These are phyloP conservation scores for Scalesia atractyloides DNA, from an alignment of 129 eudicot species.

Conservation along the genomic window DNA sequence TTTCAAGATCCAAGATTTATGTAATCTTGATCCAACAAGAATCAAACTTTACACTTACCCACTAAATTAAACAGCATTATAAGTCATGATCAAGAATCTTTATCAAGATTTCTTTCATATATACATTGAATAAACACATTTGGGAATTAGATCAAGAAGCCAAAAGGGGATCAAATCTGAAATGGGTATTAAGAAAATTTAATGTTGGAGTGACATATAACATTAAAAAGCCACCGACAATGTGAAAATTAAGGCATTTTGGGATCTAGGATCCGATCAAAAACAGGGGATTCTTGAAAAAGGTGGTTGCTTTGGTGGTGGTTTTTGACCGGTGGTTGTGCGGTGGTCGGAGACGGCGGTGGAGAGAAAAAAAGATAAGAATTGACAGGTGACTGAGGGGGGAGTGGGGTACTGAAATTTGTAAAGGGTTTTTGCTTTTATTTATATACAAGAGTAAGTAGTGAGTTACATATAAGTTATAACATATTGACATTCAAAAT, in stretches of 20 bases:
- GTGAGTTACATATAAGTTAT: background rate
- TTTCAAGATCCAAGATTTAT: constrained; percentile 12
- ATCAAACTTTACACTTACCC: background rate
- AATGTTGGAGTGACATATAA: background rate
- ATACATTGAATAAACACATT: constrained; percentile 9
- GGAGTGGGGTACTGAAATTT: constrained; percentile 7
- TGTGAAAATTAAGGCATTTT: constrained; percentile 2
- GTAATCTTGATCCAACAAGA: constrained; percentile 12
- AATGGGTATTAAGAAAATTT: background rate
- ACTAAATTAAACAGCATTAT: background rate
- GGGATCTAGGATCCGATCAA: background rate
- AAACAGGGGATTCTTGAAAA: constrained; percentile 8
- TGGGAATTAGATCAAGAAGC: background rate
- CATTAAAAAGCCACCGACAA: constrained; percentile 23
- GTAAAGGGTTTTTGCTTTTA: constrained; percentile 15
- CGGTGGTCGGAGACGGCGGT: constrained; percentile 21
- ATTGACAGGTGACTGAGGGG: constrained; percentile 1
- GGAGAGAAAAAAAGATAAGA: constrained; percentile 19
- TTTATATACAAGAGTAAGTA: background rate
- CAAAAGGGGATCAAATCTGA: background rate
- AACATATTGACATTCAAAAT: background rate
- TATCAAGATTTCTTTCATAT: constrained; percentile 9
- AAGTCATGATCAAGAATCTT: too few species aligned
- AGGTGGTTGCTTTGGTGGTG: constrained; percentile 3
- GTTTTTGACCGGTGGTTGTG: constrained; percentile 6